phyloP scores from a whole-genome alignment of 2,329 filamentous ascomycete species.

The Arthrobotrys pseudoclavata region DNA sequence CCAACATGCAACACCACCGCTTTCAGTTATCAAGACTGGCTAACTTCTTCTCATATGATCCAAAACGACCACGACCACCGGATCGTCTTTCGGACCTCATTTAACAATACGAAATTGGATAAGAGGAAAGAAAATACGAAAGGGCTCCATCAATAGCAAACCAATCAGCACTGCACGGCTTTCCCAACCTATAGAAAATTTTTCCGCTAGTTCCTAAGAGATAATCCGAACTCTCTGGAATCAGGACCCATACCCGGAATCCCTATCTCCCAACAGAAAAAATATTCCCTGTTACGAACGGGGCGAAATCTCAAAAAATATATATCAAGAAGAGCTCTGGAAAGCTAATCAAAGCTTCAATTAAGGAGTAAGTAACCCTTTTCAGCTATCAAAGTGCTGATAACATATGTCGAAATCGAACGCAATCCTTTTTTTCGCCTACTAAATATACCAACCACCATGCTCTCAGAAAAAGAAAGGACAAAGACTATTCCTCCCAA shows the following conservation, averaged over 20 bases:
- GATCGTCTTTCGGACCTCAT: slow-evolving; percentile 49
- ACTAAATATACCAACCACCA: slow-evolving; percentile 45
- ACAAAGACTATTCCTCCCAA: slow-evolving; percentile 14
- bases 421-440: neutral
- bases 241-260: slow-evolving; percentile 12
- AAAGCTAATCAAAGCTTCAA: slow-evolving; percentile 4
- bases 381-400: slow-evolving; percentile 4
- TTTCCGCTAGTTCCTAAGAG: slow-evolving; percentile 51
- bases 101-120: slow-evolving; percentile 11
- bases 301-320: neutral
- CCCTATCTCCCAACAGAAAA: slow-evolving; percentile 59
- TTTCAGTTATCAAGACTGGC: neutral
- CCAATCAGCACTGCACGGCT: too few relatives aligned
- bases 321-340: slow-evolving; percentile 38
- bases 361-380: neutral
- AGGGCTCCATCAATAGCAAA: slow-evolving; percentile 17
- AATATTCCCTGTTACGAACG: slow-evolving; percentile 38
- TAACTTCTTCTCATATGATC: slow-evolving; percentile 6
- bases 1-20: slow-evolving; percentile 30
- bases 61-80: slow-evolving; percentile 6
- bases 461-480: neutral
- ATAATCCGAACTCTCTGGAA: slow-evolving; percentile 49
- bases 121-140: slow-evolving; percentile 23
- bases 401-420: slow-evolving; percentile 19
- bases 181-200: slow-evolving; percentile 54